phyloP scores from a whole-genome alignment of 345 rosid species.

The Kernera saxatilis region DNA sequence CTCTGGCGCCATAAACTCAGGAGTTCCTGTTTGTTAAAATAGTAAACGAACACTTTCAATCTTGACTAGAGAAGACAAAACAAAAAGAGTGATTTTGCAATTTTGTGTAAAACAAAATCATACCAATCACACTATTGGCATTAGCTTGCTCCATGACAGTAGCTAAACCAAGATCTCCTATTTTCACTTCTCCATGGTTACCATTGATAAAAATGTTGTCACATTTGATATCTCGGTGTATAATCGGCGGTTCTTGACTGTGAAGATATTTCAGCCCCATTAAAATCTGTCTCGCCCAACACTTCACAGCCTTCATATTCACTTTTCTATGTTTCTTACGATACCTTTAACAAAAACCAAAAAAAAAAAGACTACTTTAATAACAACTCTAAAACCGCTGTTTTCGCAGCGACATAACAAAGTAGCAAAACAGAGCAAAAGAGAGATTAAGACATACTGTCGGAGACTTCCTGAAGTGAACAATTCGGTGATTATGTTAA shows the following conservation, averaged over 20 bases:
- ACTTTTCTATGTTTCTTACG: constrained; percentile 79
- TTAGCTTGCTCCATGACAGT: constrained; percentile 76
- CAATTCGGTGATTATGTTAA: constrained; percentile 79
- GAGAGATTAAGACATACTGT: constrained; percentile 56
- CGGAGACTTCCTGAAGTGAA: constrained; percentile 91
- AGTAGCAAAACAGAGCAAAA: no score
- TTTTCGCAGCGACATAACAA: no score
- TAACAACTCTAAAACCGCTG: no score
- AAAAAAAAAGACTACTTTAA: no score
- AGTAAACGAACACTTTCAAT: neutral
- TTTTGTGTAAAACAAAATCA: no score
- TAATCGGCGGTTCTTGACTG: constrained; percentile 71
- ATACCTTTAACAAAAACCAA: constrained; percentile 57
- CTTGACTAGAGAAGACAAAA: no score
- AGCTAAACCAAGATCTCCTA: constrained; percentile 93
- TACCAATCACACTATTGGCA: constrained; percentile 88
- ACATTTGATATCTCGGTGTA: constrained; percentile 88
- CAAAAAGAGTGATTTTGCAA: no score
- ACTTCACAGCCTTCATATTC: constrained; percentile 73
- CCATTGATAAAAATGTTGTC: constrained; percentile 91
- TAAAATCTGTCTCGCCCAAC: constrained; percentile 86
- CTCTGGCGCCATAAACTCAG: constrained; percentile 91
- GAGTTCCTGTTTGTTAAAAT: constrained; percentile 50
- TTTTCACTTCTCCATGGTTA: constrained; percentile 86
- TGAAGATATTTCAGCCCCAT: constrained; percentile 73